A percentile compares a stretch with the other conserved stretches of the same genome.
These are phyloP conservation scores for Chlorella ohadii DNA, from an alignment of 139 green algal species.

Conservation along the genomic window DNA sequence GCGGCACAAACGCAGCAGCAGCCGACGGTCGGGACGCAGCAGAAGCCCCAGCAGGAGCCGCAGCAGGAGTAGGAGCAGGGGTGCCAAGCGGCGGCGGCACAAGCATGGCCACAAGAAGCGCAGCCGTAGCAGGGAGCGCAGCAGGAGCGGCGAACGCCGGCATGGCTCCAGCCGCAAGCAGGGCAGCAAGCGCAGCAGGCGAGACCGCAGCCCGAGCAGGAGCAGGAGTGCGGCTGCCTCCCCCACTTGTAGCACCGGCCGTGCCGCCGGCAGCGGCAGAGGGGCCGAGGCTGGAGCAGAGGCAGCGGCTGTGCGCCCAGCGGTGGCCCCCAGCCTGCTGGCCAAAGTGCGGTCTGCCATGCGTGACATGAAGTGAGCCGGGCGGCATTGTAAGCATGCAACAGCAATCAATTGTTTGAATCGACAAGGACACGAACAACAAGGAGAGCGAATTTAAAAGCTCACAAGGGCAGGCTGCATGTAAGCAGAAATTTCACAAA, in stretches of 20 bases:
- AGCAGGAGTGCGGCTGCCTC: too few relatives aligned
- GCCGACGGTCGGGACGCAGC: background rate
- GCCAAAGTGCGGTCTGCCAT: slow-evolving; percentile 5
- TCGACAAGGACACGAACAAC: too few relatives aligned
- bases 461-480: too few relatives aligned
- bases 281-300: background rate
- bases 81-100: background rate
- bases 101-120: background rate
- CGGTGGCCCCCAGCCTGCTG: background rate
- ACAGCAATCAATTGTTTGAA: too few relatives aligned
- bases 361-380: slow-evolving; percentile 4
- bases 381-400: too few relatives aligned
- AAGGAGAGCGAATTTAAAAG: too few relatives aligned
- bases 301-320: background rate
- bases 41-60: slow-evolving; percentile 8
- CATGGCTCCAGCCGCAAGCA: too few relatives aligned
- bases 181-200: background rate
- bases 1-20: slow-evolving; percentile 2
- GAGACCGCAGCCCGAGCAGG: background rate
- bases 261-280: too few relatives aligned
- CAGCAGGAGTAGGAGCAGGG: background rate
- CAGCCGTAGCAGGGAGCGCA: background rate
- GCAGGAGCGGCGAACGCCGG: background rate
- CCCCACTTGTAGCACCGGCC: too few relatives aligned
- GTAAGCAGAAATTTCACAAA: too few relatives aligned